These are phyloP conservation scores for Xylariaceae sp. DNA, from an alignment of 2,329 filamentous ascomycete genomes.

Conservation along the genomic window DNA sequence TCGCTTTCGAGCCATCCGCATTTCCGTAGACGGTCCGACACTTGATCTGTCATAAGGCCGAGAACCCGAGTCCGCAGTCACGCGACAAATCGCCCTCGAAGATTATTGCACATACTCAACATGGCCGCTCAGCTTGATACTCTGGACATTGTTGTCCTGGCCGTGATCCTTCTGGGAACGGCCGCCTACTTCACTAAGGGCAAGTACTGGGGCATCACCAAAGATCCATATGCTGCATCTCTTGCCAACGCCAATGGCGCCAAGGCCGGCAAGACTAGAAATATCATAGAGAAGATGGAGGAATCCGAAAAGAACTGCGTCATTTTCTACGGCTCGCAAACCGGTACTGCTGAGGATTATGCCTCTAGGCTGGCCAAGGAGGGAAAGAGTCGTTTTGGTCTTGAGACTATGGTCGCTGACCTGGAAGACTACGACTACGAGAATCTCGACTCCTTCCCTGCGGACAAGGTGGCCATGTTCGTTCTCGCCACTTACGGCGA, in stretches of 20 bases:
- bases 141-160: constrained; percentile 88
- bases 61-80: no score
- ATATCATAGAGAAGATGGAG: constrained; percentile 94
- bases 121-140: constrained; percentile 93
- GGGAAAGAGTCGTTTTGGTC: constrained; percentile 89
- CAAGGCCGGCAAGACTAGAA: constrained; percentile 80
- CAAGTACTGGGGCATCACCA: constrained; percentile 82
- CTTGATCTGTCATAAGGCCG: no score
- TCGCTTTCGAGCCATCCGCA: no score
- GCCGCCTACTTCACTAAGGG: constrained; percentile 97
- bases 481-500: constrained; percentile 96
- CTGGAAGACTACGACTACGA: constrained; percentile 97
- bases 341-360: constrained; percentile 96
- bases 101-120: constrained; percentile 28
- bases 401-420: constrained; percentile 98
- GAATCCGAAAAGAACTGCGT: constrained; percentile 96
- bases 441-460: constrained; percentile 81
- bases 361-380: constrained; percentile 95
- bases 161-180: constrained; percentile 78
- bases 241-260: constrained; percentile 65
- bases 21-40: no score
- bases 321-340: constrained; percentile 98
- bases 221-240: constrained; percentile 81
- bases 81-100: background rate
- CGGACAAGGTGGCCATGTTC: constrained; percentile 91